Conservation (phyloP, 108 stramenopile species). For the Skeletonema tropicum region DNA sequence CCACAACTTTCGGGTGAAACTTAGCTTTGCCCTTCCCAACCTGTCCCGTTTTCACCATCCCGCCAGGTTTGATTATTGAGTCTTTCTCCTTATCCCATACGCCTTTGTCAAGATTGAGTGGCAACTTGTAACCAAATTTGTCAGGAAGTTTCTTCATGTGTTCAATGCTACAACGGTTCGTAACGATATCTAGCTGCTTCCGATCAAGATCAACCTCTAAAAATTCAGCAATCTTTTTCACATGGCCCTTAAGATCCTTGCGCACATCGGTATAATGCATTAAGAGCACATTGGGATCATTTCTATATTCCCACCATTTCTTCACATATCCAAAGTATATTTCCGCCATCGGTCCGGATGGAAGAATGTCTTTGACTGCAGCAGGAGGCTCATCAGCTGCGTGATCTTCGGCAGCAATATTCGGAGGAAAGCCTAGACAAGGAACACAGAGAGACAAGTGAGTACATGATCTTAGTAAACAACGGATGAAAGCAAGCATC, state of each 20-base stretch:
- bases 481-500: background rate
- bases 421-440: slow-evolving; percentile 45
- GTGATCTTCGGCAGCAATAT: slow-evolving; percentile 2
- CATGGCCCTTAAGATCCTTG: slow-evolving; percentile 39
- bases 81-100: slow-evolving; percentile 36
- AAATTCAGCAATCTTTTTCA: slow-evolving; percentile 49
- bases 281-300: slow-evolving; percentile 52
- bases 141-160: slow-evolving; percentile 48
- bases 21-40: slow-evolving; percentile 31
- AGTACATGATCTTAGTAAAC: background rate
- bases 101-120: slow-evolving; percentile 39
- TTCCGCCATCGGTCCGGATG: slow-evolving; percentile 25
- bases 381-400: slow-evolving; percentile 27
- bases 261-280: slow-evolving; percentile 50
- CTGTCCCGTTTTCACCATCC: slow-evolving; percentile 16
- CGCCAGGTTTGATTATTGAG: slow-evolving; percentile 7
- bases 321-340: slow-evolving; percentile 44
- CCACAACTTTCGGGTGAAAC: slow-evolving; percentile 27
- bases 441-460: background rate
- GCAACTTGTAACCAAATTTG: slow-evolving; percentile 38
- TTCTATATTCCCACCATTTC: slow-evolving; percentile 47
- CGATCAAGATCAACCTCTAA: slow-evolving; percentile 34
- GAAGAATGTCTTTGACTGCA: slow-evolving; percentile 33
- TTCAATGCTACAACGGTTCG: slow-evolving; percentile 42
- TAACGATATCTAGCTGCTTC: slow-evolving; percentile 27